Base-by-base conservation (phyloP, 2,329 filamentous ascomycete genomes). In the Boeremia lycopersici region DNA sequence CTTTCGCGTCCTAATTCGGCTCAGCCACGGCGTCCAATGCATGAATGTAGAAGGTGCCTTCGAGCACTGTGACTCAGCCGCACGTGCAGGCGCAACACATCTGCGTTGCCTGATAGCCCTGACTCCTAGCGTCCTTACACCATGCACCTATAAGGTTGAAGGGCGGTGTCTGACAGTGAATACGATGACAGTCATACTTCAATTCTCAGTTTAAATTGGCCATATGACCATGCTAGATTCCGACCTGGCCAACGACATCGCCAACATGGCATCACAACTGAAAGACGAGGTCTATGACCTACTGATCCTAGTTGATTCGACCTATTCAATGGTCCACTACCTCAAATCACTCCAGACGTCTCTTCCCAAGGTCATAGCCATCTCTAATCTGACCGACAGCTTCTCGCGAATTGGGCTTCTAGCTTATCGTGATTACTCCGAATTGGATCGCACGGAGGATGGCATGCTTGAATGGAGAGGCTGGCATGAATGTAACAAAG, bases 351-450 rank as follows among this genome's bases (percentile, higher is more conserved):
- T 84, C 15, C 76, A 76, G 54, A 67, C 64, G 11, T 80, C 81
- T 1, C 70, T 84, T 6, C 80, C 81, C 1, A 79, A 82, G 56
- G 79, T 84, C 59, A 77, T 84, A 52, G 76, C 77, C 30, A 71
- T 83, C 6, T 81, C 80, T 1, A 72, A 76, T 1, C 70, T 82
- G 1, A 83, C 81, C 0, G 76, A 72, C 46, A 79, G 78, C 60
- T 83, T 84, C 62, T 74, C 77, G 4, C 76, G 79, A 2, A 79
- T 83, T 48, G 81, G 80, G 6, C 72, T 83, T 3, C 64, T 83
- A 11, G 79, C 77, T 1, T 84, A 83, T 57, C 76, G 81, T 6
- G 81, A 84, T 66, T 82, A 82, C 62, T 72, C 67, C 55, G 63
- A 65, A 38, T 12, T 38, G 46, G 4, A 26, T 53, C 28, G 57